Conservation (phyloP, 805 yeast species). For the Saccharomycopsis olivae region DNA sequence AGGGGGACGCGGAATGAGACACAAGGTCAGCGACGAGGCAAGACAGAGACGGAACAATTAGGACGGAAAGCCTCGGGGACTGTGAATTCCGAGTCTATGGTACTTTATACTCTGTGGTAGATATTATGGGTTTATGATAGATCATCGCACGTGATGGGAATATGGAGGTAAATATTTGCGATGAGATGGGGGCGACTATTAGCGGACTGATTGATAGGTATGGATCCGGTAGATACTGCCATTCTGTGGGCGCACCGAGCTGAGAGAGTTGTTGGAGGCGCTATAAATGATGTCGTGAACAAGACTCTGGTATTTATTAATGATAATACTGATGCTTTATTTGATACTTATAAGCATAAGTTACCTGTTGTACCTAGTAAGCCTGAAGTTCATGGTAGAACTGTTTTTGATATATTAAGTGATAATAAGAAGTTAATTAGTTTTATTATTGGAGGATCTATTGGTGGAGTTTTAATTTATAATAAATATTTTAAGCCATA, state of each 20-base stretch:
- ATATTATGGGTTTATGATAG: no score
- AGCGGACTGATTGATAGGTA: no score
- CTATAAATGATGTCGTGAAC: conserved; percentile 6
- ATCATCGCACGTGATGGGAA: no score
- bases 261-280: not conserved
- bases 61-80: no score
- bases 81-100: no score
- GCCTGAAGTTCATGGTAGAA: not conserved
- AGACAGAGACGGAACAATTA: no score
- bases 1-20: no score
- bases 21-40: no score
- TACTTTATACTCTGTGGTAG: no score
- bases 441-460: conserved; percentile 11
- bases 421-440: conserved; percentile 5
- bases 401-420: not conserved
- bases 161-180: no score
- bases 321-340: conserved; percentile 9
- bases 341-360: conserved; percentile 6
- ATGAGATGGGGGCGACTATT: no score
- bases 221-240: conserved; percentile 5
- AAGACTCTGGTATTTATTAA: conserved; percentile 8
- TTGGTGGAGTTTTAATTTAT: conserved; percentile 4
- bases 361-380: not conserved
- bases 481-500: not conserved
- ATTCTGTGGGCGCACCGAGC: conserved; percentile 18